These are phyloP conservation scores for Saccharum officinarum DNA, from an alignment of 176 grass and related monocot species.

Conservation along the genomic window DNA sequence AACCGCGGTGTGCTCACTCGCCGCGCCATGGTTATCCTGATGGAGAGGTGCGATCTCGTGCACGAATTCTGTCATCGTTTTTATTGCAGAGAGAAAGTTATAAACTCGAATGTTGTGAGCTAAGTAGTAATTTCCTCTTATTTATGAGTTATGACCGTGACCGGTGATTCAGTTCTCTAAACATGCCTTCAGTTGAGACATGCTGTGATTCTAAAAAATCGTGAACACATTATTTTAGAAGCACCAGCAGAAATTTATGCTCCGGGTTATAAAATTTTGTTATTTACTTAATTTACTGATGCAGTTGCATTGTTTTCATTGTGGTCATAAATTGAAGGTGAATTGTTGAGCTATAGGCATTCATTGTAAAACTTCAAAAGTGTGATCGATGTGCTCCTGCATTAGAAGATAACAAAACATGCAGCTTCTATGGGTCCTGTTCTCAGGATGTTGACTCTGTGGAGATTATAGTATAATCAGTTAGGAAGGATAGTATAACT, in stretches of 20 bases:
- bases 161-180: background rate
- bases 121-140: background rate
- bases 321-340: background rate
- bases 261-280: background rate
- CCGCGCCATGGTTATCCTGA: conserved; percentile 73
- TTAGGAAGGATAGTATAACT: background rate
- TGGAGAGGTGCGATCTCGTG: conserved; percentile 60
- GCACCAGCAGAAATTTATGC: background rate
- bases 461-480: background rate
- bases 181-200: background rate
- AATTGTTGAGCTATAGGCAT: conserved; percentile 22
- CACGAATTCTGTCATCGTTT: background rate
- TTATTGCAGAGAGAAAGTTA: background rate
- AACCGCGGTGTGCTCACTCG: conserved; percentile 55
- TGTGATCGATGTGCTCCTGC: background rate
- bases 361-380: background rate
- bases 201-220: background rate
- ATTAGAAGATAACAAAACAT: background rate
- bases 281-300: background rate
- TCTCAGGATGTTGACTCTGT: background rate
- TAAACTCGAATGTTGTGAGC: background rate
- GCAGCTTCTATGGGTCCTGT: background rate
- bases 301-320: background rate
- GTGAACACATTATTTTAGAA: background rate
- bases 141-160: background rate